A percentile compares a stretch with the other conserved stretches of the same genome.
Evolutionary conservation across 2,329 filamentous ascomycete genomes (phyloP).

Genomic region (Epichloe brachyelytri): DNA sequence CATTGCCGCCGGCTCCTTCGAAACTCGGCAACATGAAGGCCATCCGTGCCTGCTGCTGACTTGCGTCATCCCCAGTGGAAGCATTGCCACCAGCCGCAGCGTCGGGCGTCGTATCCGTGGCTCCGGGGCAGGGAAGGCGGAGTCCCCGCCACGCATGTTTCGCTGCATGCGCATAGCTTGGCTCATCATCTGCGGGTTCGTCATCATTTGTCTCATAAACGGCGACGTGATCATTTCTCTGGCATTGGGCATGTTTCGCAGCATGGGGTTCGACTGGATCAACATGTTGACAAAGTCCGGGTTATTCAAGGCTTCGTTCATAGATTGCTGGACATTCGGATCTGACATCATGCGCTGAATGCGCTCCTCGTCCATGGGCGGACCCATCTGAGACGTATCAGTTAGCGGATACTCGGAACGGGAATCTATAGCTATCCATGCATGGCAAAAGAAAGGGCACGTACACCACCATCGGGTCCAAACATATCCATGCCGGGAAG

Average conservation of each 20-base stretch:
- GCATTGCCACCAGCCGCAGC: constrained; percentile 16
- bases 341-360: constrained; percentile 79
- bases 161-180: constrained; percentile 75
- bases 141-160: constrained; percentile 44
- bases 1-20: constrained; percentile 8
- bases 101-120: constrained; percentile 73
- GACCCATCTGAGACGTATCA: constrained; percentile 58
- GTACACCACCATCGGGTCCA: constrained; percentile 84
- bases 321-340: constrained; percentile 70
- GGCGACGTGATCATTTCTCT: constrained; percentile 81
- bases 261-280: constrained; percentile 80
- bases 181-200: constrained; percentile 72
- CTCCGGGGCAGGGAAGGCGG: constrained; percentile 74
- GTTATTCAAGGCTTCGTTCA: constrained; percentile 94
- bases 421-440: background rate
- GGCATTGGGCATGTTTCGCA: constrained; percentile 60
- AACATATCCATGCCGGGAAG: constrained; percentile 82
- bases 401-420: constrained; percentile 12
- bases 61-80: constrained; percentile 16
- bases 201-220: constrained; percentile 83
- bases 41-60: constrained; percentile 27
- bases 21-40: constrained; percentile 18
- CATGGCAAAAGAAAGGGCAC: constrained; percentile 22
- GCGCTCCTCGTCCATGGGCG: constrained; percentile 67
- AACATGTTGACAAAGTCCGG: constrained; percentile 91